Evolutionary conservation across 495 filamentous ascomycete genomes (phyloP).

Genomic region (Hyaloscypha variabilis): DNA sequence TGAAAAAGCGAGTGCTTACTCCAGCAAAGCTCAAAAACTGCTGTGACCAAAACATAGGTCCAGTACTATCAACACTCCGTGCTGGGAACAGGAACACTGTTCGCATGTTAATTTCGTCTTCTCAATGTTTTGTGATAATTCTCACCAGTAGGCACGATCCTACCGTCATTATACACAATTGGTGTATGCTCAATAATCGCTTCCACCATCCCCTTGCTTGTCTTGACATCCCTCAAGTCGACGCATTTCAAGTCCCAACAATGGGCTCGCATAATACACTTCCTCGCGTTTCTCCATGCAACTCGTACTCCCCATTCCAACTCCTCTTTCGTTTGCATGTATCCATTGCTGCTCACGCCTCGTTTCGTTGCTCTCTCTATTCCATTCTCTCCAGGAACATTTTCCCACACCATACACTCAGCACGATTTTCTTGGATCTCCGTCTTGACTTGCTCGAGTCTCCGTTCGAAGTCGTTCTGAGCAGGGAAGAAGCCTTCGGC

Average conservation of each 20-base stretch:
- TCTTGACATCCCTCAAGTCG: not conserved
- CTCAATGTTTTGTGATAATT: not conserved
- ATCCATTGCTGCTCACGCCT: not conserved
- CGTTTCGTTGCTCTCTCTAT: not conserved
- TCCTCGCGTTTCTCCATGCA: not conserved
- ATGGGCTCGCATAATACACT: not conserved
- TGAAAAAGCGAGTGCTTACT: not conserved
- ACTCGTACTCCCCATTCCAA: not conserved
- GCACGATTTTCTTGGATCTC: not conserved
- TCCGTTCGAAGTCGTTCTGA: not conserved
- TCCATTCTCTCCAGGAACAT: not conserved
- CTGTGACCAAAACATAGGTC: not conserved
- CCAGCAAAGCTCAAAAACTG: not conserved
- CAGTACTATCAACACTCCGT: not conserved
- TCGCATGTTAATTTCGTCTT: not conserved
- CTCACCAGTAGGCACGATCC: not conserved
- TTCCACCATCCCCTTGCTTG: not conserved
- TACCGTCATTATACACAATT: not conserved
- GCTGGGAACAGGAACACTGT: not conserved
- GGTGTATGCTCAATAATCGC: not conserved
- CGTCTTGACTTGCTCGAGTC: not conserved
- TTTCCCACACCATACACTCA: not conserved
- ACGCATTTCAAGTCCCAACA: not conserved
- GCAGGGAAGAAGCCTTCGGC: not conserved
- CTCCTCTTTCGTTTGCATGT: not conserved